A percentile compares a stretch with the other conserved stretches of the same genome.
Evolutionary conservation across 805 yeast species (phyloP).

Genomic region (Metschnikowia peoriensis): DNA sequence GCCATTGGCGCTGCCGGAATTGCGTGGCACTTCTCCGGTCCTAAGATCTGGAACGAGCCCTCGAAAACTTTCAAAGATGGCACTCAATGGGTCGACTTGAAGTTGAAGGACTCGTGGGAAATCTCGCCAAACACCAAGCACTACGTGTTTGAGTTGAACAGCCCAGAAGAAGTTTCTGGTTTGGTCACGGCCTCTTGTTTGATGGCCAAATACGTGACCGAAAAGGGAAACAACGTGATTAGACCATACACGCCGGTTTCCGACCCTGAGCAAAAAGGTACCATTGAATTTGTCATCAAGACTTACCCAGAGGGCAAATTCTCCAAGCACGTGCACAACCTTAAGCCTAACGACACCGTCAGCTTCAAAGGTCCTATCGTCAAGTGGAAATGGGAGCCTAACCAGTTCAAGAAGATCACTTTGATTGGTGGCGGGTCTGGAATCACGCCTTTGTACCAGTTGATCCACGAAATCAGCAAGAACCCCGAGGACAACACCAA

Average conservation of each 20-base stretch:
- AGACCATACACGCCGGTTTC: conserved; percentile 90
- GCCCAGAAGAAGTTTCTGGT: conserved; percentile 68
- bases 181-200: conserved; percentile 75
- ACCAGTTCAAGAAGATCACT: conserved; percentile 74
- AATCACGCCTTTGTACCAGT: conserved; percentile 92
- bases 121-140: conserved; percentile 64
- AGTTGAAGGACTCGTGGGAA: conserved; percentile 47
- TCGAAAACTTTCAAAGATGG: conserved; percentile 57
- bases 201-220: conserved; percentile 76
- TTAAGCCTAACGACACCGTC: conserved; percentile 77
- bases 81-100: conserved; percentile 71
- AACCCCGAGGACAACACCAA: conserved; percentile 89
- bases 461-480: conserved; percentile 69
- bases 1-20: conserved; percentile 36
- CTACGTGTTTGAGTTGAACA: conserved; percentile 67
- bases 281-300: conserved; percentile 79
- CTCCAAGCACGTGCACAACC: conserved; percentile 65
- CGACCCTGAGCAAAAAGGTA: conserved; percentile 66
- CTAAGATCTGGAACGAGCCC: conserved; percentile 34
- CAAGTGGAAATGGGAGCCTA: conserved; percentile 89
- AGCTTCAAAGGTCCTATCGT: conserved; percentile 91
- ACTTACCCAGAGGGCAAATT: conserved; percentile 82
- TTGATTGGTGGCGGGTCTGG: conserved; percentile 97
- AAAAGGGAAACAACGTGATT: conserved; percentile 81
- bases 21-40: conserved; percentile 27